phyloP scores from a whole-genome alignment of 257 asterid species.

The Fraxinus cuspidata region DNA sequence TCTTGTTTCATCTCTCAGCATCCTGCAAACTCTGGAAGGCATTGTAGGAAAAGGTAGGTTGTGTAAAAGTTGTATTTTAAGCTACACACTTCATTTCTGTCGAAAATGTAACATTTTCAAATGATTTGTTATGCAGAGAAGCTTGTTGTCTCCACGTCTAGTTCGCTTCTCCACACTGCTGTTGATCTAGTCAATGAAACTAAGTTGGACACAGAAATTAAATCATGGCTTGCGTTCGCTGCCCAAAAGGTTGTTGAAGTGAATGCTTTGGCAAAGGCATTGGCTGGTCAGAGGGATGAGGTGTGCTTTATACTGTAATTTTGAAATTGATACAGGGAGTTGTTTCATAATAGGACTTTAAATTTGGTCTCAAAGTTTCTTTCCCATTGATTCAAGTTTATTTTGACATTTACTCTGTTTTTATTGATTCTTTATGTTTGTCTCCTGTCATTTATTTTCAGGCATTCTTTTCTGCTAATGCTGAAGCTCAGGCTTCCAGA shows the following conservation, averaged over 20 bases:
- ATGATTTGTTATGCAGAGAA: conserved; percentile 55
- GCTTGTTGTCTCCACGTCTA: conserved; percentile 91
- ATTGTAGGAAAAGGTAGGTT: conserved; percentile 83
- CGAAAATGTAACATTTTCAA: neutral
- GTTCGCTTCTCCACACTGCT: conserved; percentile 93
- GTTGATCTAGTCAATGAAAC: conserved; percentile 89
- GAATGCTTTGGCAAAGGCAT: conserved; percentile 90
- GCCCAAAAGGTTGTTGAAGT: conserved; percentile 96
- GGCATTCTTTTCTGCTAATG: too few relatives aligned
- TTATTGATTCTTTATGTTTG: neutral
- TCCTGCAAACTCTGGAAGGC: conserved; percentile 70
- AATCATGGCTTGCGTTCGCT: conserved; percentile 97
- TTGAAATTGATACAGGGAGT: conserved; percentile 2
- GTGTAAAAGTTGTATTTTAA: conserved; percentile 1
- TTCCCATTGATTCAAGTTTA: neutral
- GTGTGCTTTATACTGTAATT: conserved; percentile 34
- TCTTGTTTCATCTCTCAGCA: conserved; percentile 63
- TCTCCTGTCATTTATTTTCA: conserved; percentile 15
- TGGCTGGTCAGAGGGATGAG: conserved; percentile 80
- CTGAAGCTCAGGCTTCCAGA: too few relatives aligned
- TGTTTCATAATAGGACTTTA: neutral
- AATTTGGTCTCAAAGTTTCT: neutral
- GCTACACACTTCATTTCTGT: conserved; percentile 10
- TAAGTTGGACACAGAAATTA: conserved; percentile 83
- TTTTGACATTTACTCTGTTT: neutral